Base-by-base conservation (phyloP, 1,284 basidiomycete species). In the Fereydounia khargensis region DNA sequence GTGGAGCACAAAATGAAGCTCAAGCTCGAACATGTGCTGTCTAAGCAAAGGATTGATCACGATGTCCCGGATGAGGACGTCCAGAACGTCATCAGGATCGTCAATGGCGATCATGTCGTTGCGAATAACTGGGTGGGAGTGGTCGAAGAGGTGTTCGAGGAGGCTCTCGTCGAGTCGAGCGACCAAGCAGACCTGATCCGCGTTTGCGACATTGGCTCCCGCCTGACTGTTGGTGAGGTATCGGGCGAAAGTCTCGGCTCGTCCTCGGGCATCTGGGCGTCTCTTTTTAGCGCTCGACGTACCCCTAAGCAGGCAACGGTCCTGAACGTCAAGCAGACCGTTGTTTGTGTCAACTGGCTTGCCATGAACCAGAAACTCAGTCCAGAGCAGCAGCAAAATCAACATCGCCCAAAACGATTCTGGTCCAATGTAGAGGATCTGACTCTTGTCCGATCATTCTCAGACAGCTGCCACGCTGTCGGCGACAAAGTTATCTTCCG, bases 71-170 rank as follows among this genome's bases (percentile, higher is more conserved):
- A 81, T 40, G 78, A 80, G 21, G 82, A 87, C 42, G 73, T 91
- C 23, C 44, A 49, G 42, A 61, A 58, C 35, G 42, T 47, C 33
- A 57, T 53, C 39, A 39, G 44, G 9, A 49, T 61, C 39, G 45
- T 77, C 6, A 68, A 82, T 45, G 78, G 83, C 61, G 81, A 80
- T 27, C 77, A 74, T 18, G 76, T 82, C 28, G 78, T 88, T 57
- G 84, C 84, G 8, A 80, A 85, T 36, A 84, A 91, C 71, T 96
- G 91, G 91, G 80, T 95, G 65, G 91, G 91, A 40, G 87, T 91
- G 53, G 61, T 81, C 20, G 78, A 81, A 50, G 79, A 79, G 61
- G 78, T 91, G 45, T 91, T 89, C 59, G 90, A 94, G 68, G 88
- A 92, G 79, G 85, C 85, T 6, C 79, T 86, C 31, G 81, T 91